These are phyloP conservation scores for Fusarium praegraminearum DNA, from an alignment of 2,329 filamentous ascomycete genomes.

Conservation along the genomic window DNA sequence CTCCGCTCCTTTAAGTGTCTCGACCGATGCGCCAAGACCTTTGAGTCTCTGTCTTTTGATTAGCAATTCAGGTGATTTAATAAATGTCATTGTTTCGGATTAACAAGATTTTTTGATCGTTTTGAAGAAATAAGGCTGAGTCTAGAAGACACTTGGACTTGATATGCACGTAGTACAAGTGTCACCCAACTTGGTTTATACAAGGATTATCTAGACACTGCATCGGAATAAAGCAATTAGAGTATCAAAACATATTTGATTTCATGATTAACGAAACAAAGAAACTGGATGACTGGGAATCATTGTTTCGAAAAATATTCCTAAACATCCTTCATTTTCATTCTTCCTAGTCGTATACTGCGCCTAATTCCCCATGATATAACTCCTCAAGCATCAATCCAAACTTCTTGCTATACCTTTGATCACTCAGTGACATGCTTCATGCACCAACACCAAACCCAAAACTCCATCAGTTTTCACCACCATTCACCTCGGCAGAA, in stretches of 20 bases:
- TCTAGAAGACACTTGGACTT: conserved; percentile 1
- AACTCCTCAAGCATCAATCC: background rate
- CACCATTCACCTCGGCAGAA: conserved; percentile 23
- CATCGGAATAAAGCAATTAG: background rate
- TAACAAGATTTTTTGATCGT: conserved; percentile 1
- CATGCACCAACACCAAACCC: conserved; percentile 21
- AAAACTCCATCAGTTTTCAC: background rate
- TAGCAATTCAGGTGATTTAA: conserved; percentile 1
- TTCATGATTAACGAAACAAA: conserved; percentile 1
- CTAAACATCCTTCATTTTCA: conserved; percentile 1
- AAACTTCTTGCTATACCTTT: background rate
- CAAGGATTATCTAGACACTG: background rate
- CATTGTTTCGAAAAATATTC: background rate
- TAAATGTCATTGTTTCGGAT: conserved; percentile 27
- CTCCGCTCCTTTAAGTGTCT: conserved; percentile 24
- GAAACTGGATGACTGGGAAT: background rate
- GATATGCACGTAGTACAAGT: background rate
- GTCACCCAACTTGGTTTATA: background rate
- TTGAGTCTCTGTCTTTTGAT: conserved; percentile 3
- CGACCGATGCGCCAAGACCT: conserved; percentile 27
- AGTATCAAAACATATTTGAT: background rate
- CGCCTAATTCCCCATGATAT: conserved; percentile 19
- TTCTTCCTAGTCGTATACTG: conserved; percentile 21
- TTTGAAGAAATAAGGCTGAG: conserved; percentile 26
- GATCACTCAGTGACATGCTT: conserved; percentile 10